These are phyloP conservation scores for Knufia fluminis DNA, from an alignment of 2,329 filamentous ascomycete species.

Conservation along the genomic window DNA sequence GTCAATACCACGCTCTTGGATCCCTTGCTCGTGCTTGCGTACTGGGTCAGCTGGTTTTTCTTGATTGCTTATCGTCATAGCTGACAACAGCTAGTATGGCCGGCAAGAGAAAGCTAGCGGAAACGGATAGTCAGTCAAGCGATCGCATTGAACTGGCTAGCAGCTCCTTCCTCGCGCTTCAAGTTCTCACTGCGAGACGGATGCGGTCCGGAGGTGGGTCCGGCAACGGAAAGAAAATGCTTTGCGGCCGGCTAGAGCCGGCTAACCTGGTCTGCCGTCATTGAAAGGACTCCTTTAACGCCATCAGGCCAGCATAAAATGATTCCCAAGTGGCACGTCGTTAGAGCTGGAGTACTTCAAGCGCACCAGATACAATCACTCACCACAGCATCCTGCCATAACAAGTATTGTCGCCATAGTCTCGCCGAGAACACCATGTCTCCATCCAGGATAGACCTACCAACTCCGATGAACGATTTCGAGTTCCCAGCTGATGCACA, in stretches of 20 bases:
- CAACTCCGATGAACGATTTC: background rate
- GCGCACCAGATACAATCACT: too few relatives aligned
- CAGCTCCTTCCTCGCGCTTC: background rate
- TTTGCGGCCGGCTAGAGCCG: background rate
- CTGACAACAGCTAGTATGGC: background rate
- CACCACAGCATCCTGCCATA: background rate
- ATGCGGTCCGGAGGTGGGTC: background rate
- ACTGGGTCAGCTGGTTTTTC: background rate
- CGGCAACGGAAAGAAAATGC: background rate
- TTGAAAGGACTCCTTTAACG: too few relatives aligned
- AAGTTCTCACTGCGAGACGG: background rate
- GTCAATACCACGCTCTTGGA: too few relatives aligned
- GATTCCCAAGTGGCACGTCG: too few relatives aligned
- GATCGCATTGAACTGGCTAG: too few relatives aligned
- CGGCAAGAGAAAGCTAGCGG: too few relatives aligned
- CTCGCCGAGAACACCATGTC: background rate
- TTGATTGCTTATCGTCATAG: background rate
- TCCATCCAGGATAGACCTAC: background rate
- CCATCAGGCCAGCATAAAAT: too few relatives aligned
- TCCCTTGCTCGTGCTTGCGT: too few relatives aligned
- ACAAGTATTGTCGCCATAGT: background rate
- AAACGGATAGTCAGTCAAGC: too few relatives aligned
- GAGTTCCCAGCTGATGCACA: conserved; percentile 23
- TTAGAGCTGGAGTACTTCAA: too few relatives aligned
- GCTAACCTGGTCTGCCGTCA: too few relatives aligned